phyloP scores from a whole-genome alignment of 2,329 filamentous ascomycete genomes.

The Coniella lustricola region DNA sequence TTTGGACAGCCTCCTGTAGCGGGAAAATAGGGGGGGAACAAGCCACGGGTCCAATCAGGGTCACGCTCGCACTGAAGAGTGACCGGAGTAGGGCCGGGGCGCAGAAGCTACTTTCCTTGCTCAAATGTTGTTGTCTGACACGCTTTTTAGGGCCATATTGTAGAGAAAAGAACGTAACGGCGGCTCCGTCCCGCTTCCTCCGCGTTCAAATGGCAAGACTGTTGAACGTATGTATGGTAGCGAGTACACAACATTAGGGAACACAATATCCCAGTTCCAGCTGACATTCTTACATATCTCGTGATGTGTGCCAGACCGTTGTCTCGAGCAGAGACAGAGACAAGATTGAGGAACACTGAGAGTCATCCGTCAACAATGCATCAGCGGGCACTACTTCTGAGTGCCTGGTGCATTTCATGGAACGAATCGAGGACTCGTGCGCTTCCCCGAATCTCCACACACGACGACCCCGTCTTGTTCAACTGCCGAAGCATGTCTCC shows the following conservation, averaged over 20 bases:
- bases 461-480: constrained; percentile 3
- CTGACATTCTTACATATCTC: no score
- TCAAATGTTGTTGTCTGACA: constrained; percentile 8
- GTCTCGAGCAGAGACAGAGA: background rate
- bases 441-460: background rate
- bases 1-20: background rate
- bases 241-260: background rate
- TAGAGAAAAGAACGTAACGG: no score
- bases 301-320: no score
- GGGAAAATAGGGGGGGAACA: background rate
- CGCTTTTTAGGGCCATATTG: background rate
- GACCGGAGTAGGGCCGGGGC: constrained; percentile 16
- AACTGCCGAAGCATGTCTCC: constrained; percentile 13
- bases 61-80: constrained; percentile 9
- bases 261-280: no score
- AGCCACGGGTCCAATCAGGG: constrained; percentile 11
- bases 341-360: no score
- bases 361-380: no score
- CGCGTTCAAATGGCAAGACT: background rate
- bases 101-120: background rate
- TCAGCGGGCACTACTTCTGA: no score
- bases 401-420: background rate
- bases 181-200: constrained; percentile 7
- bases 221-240: no score
- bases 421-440: background rate